Evolutionary conservation across 2,329 filamentous ascomycete genomes (phyloP).

Genomic region (Botryotinia narcissicola): DNA sequence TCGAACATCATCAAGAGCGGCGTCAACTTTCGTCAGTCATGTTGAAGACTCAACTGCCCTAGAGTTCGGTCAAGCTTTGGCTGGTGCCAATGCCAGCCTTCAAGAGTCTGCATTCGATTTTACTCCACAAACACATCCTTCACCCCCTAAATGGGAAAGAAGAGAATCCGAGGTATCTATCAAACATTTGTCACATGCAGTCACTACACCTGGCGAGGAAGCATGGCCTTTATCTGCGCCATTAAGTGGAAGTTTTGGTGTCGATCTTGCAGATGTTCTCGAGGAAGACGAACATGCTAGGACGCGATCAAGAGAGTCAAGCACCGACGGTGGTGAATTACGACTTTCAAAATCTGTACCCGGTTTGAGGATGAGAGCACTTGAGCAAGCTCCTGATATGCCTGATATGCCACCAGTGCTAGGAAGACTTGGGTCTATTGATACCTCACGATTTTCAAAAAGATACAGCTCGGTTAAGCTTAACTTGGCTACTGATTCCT

Average conservation of each 20-base stretch:
- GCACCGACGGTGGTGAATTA: conserved; percentile 31
- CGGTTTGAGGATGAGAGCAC: conserved; percentile 40
- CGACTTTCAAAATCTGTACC: conserved; percentile 36
- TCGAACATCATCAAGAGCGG: conserved; percentile 53
- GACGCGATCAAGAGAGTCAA: conserved; percentile 33
- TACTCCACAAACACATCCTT: conserved; percentile 23
- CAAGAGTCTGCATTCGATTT: conserved; percentile 45
- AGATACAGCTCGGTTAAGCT: background rate
- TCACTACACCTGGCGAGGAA: conserved; percentile 45
- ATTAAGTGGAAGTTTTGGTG: conserved; percentile 27
- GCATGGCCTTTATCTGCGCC: conserved; percentile 45
- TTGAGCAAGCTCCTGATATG: conserved; percentile 18
- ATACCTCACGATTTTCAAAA: conserved; percentile 2
- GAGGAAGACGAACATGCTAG: conserved; percentile 52
- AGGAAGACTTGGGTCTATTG: conserved; percentile 4
- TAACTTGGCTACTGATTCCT: conserved; percentile 43
- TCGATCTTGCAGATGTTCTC: conserved; percentile 56
- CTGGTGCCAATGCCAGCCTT: conserved; percentile 40
- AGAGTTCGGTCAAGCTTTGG: conserved; percentile 46
- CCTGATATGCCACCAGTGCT: conserved; percentile 15
- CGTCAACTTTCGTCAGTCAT: conserved; percentile 52
- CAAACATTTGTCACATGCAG: conserved; percentile 40
- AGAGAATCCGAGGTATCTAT: conserved; percentile 33
- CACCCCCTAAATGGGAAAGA: conserved; percentile 33
- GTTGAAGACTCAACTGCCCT: conserved; percentile 51